Percentiles rank a stretch among this genome's conserved stretches.
phyloP scores from a whole-genome alignment of 2,329 filamentous ascomycete species.

The Arthrobotrys sphaeroides region DNA sequence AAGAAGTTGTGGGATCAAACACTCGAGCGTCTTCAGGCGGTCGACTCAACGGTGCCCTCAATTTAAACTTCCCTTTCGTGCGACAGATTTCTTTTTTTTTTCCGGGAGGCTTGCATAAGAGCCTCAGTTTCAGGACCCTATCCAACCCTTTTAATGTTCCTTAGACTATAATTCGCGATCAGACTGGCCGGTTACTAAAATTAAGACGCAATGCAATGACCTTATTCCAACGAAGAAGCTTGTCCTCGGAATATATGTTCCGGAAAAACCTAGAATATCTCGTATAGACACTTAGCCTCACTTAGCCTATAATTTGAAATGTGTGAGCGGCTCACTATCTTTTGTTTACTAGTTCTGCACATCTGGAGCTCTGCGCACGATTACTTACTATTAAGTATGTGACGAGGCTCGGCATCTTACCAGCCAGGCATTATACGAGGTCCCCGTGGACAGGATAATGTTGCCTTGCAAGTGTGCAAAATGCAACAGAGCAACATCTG shows the following conservation, averaged over 20 bases:
- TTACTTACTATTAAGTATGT: too few relatives aligned
- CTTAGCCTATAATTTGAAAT: background rate
- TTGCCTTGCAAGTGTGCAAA: too few relatives aligned
- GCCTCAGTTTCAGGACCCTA: background rate
- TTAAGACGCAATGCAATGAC: background rate
- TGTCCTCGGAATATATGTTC: background rate
- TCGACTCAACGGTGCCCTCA: conserved; percentile 7
- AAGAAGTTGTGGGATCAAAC: conserved; percentile 57
- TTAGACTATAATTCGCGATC: conserved; percentile 9
- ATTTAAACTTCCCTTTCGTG: conserved; percentile 3
- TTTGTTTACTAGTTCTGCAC: background rate
- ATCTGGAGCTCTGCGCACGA: background rate
- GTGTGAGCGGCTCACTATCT: background rate
- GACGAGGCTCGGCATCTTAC: too few relatives aligned
- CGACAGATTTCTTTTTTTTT: background rate
- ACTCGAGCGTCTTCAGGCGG: background rate
- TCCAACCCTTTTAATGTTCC: conserved; percentile 3
- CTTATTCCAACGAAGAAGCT: background rate
- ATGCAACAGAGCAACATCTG: too few relatives aligned
- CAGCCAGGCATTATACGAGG: too few relatives aligned
- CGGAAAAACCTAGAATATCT: background rate
- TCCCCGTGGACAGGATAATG: too few relatives aligned
- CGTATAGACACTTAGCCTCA: conserved; percentile 5
- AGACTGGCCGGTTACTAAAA: conserved; percentile 5
- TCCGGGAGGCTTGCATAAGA: background rate